Evolutionary conservation across 805 yeast species (phyloP).

Genomic region (Nakazawaea siamensis): DNA sequence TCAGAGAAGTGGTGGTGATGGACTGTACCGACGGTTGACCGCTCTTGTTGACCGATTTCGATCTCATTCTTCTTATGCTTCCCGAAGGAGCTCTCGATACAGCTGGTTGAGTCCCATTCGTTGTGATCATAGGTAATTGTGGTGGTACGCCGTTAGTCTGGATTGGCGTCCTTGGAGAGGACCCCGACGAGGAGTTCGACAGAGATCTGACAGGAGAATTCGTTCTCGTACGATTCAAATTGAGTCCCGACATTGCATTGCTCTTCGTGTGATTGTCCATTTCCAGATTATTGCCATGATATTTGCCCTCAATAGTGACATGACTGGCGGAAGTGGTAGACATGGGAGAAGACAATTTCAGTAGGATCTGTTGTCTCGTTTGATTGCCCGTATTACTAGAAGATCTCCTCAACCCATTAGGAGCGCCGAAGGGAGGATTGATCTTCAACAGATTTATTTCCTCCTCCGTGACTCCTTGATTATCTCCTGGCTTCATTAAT

Average conservation of each 20-base stretch:
- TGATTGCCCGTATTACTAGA: constrained; percentile 1
- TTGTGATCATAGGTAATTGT: background rate
- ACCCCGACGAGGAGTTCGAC: constrained; percentile 6
- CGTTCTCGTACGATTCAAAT: constrained; percentile 6
- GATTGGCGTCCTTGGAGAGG: constrained; percentile 8
- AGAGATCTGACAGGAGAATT: constrained; percentile 7
- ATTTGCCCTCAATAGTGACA: too few species aligned
- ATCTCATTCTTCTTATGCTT: constrained; percentile 5
- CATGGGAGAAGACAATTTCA: constrained; percentile 6
- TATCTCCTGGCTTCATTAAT: too few species aligned
- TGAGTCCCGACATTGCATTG: constrained; percentile 1
- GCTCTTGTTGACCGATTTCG: constrained; percentile 8
- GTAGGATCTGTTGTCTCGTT: constrained; percentile 4
- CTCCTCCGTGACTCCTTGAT: too few species aligned
- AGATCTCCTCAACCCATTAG: constrained; percentile 5
- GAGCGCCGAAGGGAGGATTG: too few species aligned
- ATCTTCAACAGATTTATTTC: too few species aligned
- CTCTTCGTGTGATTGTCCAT: background rate
- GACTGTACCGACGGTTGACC: constrained; percentile 5
- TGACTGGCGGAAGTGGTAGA: too few species aligned
- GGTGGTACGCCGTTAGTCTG: background rate
- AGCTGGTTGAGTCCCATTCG: constrained; percentile 8
- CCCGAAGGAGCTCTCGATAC: constrained; percentile 10
- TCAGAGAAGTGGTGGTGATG: constrained; percentile 13
- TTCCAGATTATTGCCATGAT: background rate